These are phyloP conservation scores for Teratosphaeria nubilosa DNA, from an alignment of 2,329 filamentous ascomycete genomes.

Conservation along the genomic window DNA sequence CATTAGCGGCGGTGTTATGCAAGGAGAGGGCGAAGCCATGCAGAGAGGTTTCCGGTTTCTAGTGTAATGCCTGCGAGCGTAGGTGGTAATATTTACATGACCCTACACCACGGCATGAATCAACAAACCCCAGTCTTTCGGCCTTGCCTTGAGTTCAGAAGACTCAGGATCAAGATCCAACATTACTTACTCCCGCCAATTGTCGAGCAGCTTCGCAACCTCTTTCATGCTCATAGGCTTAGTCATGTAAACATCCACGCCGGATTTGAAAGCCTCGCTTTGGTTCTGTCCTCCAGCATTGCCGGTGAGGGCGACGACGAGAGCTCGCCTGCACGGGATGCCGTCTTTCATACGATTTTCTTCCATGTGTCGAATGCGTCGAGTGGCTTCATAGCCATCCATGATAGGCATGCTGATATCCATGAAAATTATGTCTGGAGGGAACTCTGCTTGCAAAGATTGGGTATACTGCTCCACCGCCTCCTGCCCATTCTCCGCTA, in stretches of 20 bases:
- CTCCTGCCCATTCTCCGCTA: conserved; percentile 37
- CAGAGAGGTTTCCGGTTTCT: conserved; percentile 1
- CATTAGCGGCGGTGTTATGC: not conserved
- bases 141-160: not conserved
- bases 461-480: conserved; percentile 34
- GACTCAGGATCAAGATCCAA: not conserved
- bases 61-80: not conserved
- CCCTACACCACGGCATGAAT: not conserved
- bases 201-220: not conserved
- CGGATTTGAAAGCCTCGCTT: conserved; percentile 17
- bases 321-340: not conserved
- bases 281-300: conserved; percentile 18
- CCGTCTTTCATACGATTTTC: not conserved
- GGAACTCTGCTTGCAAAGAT: conserved; percentile 25
- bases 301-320: conserved; percentile 25
- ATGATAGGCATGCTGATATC: conserved; percentile 29
- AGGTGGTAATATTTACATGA: not conserved
- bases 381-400: conserved; percentile 23
- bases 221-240: conserved; percentile 25
- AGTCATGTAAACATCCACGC: conserved; percentile 24
- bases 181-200: not conserved
- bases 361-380: conserved; percentile 16
- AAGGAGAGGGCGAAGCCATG: conserved; percentile 1
- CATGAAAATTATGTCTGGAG: conserved; percentile 37
- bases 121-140: not conserved